Evolutionary conservation across 768 basidiomycete species (phyloP).

Genomic region (Tylopilus rubrobrunneus): DNA sequence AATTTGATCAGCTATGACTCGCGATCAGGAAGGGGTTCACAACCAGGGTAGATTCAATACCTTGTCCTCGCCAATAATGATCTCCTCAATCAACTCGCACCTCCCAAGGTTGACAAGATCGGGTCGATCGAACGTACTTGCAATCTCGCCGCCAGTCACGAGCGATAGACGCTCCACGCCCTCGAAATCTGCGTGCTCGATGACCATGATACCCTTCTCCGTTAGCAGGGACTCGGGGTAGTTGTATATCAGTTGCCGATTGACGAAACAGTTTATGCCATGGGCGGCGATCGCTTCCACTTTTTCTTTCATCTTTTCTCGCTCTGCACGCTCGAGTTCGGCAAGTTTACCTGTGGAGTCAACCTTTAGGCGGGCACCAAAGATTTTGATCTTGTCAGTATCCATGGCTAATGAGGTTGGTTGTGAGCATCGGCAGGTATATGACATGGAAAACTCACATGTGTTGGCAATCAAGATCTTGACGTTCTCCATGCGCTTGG

Average conservation of each 20-base stretch:
- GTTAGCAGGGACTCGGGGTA: slow-evolving; percentile 96
- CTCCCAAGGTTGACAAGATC: slow-evolving; percentile 89
- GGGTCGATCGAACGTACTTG: slow-evolving; percentile 90
- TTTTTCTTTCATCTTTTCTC: slow-evolving; percentile 99
- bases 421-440: neutral
- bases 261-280: slow-evolving; percentile 96
- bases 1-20: slow-evolving; percentile 90
- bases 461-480: slow-evolving; percentile 98
- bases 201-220: slow-evolving; percentile 91
- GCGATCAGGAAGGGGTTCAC: neutral
- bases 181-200: slow-evolving; percentile 99
- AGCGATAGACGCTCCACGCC: slow-evolving; percentile 94
- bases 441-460: slow-evolving; percentile 48
- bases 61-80: slow-evolving; percentile 99
- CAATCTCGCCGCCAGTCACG: slow-evolving; percentile 97
- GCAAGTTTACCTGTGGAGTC: slow-evolving; percentile 96
- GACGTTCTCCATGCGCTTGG: slow-evolving; percentile 90
- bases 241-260: slow-evolving; percentile 98
- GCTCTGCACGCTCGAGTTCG: slow-evolving; percentile 95
- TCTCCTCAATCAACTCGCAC: slow-evolving; percentile 96
- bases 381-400: slow-evolving; percentile 99
- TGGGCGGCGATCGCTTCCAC: slow-evolving; percentile 92
- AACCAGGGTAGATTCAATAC: slow-evolving; percentile 36
- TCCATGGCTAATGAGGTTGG: slow-evolving; percentile 75
- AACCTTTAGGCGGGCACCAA: slow-evolving; percentile 94